A percentile compares a stretch with the other conserved stretches of the same genome.
These are phyloP conservation scores for Ustulina deusta DNA, from an alignment of 2,329 filamentous ascomycete species.

Conservation along the genomic window DNA sequence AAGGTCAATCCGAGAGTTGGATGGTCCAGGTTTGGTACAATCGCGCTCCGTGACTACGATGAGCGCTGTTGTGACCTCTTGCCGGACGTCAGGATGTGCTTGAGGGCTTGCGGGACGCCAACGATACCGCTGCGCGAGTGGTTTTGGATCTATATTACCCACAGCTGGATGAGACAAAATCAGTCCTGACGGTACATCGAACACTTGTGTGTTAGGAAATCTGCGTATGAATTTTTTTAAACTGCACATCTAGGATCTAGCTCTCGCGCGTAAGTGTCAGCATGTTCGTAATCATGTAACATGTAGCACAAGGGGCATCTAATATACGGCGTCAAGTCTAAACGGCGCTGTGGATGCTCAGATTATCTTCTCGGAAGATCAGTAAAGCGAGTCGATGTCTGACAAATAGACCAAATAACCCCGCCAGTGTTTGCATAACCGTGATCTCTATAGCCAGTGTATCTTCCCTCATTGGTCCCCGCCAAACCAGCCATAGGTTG, in stretches of 20 bases:
- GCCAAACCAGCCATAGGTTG: slow-evolving; percentile 96
- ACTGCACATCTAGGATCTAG: slow-evolving; percentile 2
- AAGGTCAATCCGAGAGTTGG: too few species aligned
- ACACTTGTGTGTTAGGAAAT: not conserved
- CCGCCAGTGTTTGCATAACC: slow-evolving; percentile 79
- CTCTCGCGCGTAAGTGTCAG: slow-evolving; percentile 9
- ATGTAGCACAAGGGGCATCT: slow-evolving; percentile 42
- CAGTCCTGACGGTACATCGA: not conserved
- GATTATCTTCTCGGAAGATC: slow-evolving; percentile 92
- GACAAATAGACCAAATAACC: slow-evolving; percentile 85
- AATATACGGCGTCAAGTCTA: slow-evolving; percentile 40
- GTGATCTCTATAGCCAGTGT: slow-evolving; percentile 83
- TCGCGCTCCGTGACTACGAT: not conserved
- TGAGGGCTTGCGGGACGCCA: not conserved
- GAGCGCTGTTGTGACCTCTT: not conserved
- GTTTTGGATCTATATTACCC: not conserved
- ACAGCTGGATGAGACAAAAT: too few species aligned
- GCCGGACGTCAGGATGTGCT: not conserved
- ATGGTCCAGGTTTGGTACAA: not conserved
- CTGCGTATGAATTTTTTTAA: slow-evolving; percentile 9
- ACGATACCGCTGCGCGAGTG: not conserved
- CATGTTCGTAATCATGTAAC: slow-evolving; percentile 35
- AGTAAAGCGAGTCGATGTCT: slow-evolving; percentile 87
- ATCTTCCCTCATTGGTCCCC: slow-evolving; percentile 90
- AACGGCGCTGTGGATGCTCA: slow-evolving; percentile 56